Conservation (phyloP, 768 basidiomycete genomes). For the Trametes maxima region DNA sequence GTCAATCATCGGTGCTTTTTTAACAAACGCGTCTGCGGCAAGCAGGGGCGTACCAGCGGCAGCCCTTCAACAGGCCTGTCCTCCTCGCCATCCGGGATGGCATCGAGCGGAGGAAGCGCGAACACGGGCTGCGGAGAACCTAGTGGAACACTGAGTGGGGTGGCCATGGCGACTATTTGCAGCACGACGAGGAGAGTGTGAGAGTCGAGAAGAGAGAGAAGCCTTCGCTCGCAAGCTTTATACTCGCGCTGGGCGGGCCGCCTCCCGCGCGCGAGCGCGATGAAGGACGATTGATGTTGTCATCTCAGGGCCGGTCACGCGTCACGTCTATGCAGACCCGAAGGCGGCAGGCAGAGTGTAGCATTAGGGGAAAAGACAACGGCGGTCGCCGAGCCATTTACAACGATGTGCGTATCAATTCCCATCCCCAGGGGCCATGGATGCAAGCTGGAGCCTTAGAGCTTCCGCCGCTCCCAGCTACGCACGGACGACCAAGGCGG, state of each 20-base stretch:
- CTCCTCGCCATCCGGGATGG: slow-evolving; percentile 44
- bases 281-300: neutral
- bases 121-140: slow-evolving; percentile 45
- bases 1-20: neutral
- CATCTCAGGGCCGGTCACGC: slow-evolving; percentile 15
- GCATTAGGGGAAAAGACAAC: slow-evolving; percentile 5
- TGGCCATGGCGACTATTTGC: slow-evolving; percentile 38
- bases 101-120: slow-evolving; percentile 40
- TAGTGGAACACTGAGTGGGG: slow-evolving; percentile 43
- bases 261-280: too few species aligned
- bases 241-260: neutral
- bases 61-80: slow-evolving; percentile 42
- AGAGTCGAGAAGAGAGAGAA: slow-evolving; percentile 1
- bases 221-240: neutral
- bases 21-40: neutral
- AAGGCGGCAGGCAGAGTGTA: neutral
- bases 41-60: slow-evolving; percentile 36
- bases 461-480: slow-evolving; percentile 78
- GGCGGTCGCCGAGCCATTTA: slow-evolving; percentile 4
- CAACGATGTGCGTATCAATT: neutral
- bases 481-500: neutral
- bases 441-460: slow-evolving; percentile 41
- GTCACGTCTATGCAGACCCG: neutral
- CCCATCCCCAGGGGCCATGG: neutral
- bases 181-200: neutral